Evolutionary conservation across 768 basidiomycete genomes (phyloP).

Genomic region (Boletales sp.): DNA sequence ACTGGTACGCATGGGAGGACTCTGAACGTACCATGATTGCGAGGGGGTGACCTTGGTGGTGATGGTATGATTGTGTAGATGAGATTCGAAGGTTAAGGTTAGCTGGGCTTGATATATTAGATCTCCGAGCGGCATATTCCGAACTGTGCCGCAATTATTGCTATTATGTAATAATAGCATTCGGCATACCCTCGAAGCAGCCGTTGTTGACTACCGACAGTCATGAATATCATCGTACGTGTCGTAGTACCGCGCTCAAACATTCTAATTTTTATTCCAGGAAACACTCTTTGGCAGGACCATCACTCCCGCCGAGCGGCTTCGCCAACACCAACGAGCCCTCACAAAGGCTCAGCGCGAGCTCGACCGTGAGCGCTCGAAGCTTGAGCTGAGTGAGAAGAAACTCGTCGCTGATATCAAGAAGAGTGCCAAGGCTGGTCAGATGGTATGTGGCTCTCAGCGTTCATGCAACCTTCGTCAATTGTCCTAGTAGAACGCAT

Average conservation of each 20-base stretch:
- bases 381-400: slow-evolving; percentile 96
- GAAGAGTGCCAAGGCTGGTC: slow-evolving; percentile 92
- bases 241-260: background rate
- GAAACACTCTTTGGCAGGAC: slow-evolving; percentile 94
- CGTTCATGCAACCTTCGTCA: slow-evolving; percentile 10
- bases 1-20: background rate
- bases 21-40: slow-evolving; percentile 18
- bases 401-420: slow-evolving; percentile 94
- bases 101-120: slow-evolving; percentile 12
- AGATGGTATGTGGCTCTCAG: slow-evolving; percentile 60
- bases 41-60: slow-evolving; percentile 12
- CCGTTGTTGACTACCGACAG: slow-evolving; percentile 12
- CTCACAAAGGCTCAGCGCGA: slow-evolving; percentile 97
- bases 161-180: too few species aligned
- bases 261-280: slow-evolving; percentile 40
- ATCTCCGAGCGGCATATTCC: slow-evolving; percentile 18
- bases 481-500: slow-evolving; percentile 70
- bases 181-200: slow-evolving; percentile 5
- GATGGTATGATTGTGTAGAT: slow-evolving; percentile 22
- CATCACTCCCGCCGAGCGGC: slow-evolving; percentile 92
- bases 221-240: slow-evolving; percentile 77
- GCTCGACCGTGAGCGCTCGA: slow-evolving; percentile 91
- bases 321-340: slow-evolving; percentile 94
- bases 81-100: slow-evolving; percentile 24
- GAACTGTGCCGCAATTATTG: background rate